Evolutionary conservation across 345 rosid genomes (phyloP).

Genomic region (Ailanthus altissimus): DNA sequence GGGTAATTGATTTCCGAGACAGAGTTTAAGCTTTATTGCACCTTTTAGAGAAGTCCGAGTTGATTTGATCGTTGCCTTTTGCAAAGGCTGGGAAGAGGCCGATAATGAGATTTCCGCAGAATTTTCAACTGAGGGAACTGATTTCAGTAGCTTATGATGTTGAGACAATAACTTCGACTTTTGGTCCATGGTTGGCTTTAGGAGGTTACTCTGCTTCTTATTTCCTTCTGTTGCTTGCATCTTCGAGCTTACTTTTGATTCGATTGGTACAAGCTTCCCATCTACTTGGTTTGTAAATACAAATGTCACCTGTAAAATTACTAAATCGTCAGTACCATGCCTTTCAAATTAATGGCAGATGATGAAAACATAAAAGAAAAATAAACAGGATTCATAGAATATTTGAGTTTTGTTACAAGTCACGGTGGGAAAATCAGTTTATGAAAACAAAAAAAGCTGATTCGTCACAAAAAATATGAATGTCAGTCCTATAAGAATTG

Average conservation of each 20-base stretch:
- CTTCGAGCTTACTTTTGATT: constrained; percentile 49
- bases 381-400: neutral
- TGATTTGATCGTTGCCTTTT: constrained; percentile 34
- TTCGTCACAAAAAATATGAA: neutral
- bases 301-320: constrained; percentile 66
- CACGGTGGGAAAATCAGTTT: neutral
- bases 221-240: constrained; percentile 29
- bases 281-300: constrained; percentile 93
- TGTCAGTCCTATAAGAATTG: too few species aligned
- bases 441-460: neutral
- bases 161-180: constrained; percentile 39
- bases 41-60: constrained; percentile 33
- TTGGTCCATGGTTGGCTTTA: constrained; percentile 31
- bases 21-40: constrained; percentile 22
- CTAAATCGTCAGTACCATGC: constrained; percentile 6
- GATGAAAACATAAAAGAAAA: neutral
- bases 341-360: neutral
- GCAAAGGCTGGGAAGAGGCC: constrained; percentile 31
- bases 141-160: constrained; percentile 37
- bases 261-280: constrained; percentile 85
- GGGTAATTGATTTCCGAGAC: constrained; percentile 38
- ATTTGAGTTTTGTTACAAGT: neutral
- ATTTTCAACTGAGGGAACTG: constrained; percentile 29
- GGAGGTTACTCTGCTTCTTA: constrained; percentile 14
- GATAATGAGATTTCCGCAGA: constrained; percentile 27